Evolutionary conservation across 306 rosid species (phyloP).

Genomic region (Prunus armeniaca): DNA sequence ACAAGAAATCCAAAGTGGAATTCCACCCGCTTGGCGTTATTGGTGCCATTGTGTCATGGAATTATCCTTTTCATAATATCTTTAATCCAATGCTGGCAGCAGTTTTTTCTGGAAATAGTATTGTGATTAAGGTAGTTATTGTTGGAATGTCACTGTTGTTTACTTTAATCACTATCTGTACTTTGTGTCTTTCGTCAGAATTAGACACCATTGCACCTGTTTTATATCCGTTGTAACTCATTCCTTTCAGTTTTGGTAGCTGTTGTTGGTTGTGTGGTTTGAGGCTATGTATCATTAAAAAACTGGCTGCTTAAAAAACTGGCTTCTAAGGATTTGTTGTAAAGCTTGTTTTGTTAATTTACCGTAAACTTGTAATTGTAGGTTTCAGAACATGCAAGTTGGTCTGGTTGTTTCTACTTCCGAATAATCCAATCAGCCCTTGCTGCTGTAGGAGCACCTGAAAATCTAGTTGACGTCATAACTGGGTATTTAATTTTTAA

Average conservation of each 20-base stretch:
- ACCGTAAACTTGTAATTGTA: slow-evolving; percentile 35
- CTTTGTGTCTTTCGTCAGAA: neutral
- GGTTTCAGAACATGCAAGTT: slow-evolving; percentile 97
- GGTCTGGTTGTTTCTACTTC: slow-evolving; percentile 97
- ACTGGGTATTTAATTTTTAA: slow-evolving; percentile 63
- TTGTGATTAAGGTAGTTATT: slow-evolving; percentile 77
- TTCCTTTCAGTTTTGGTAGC: neutral
- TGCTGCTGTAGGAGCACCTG: slow-evolving; percentile 98
- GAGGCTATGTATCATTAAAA: neutral
- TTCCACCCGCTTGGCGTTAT: slow-evolving; percentile 92
- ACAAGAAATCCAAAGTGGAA: slow-evolving; percentile 85
- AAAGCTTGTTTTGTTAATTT: slow-evolving; percentile 23
- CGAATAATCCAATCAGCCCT: slow-evolving; percentile 97
- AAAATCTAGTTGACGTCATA: slow-evolving; percentile 87
- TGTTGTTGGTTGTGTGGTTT: slow-evolving; percentile 14
- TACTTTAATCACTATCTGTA: slow-evolving; percentile 18
- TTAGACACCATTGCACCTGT: neutral
- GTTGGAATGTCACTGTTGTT: slow-evolving; percentile 13
- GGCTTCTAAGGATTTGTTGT: neutral
- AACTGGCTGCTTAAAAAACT: no score
- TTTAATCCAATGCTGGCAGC: slow-evolving; percentile 94
- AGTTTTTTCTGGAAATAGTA: slow-evolving; percentile 80
- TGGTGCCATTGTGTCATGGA: slow-evolving; percentile 95
- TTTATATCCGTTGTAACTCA: neutral
- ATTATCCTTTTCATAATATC: slow-evolving; percentile 88